Conservation (phyloP, 495 filamentous ascomycete genomes). For the Aspergillus avenaceus region DNA sequence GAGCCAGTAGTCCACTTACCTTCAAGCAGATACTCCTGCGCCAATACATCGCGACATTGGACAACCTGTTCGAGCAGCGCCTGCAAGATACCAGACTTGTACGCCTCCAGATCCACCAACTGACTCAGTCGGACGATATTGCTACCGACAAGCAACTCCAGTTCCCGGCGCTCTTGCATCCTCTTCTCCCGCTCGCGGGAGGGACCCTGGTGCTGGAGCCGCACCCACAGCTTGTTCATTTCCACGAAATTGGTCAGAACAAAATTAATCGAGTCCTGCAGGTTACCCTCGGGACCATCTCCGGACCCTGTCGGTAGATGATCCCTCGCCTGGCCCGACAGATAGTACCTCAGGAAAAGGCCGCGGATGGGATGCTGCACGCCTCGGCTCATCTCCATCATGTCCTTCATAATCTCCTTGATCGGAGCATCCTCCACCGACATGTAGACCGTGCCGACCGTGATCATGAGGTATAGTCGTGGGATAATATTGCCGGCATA, state of each 20-base stretch:
- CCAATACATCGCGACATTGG: constrained; percentile 92
- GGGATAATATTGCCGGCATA: constrained; percentile 99
- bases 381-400: constrained; percentile 99
- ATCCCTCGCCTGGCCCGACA: constrained; percentile 90
- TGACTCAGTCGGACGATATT: constrained; percentile 95
- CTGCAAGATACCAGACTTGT: constrained; percentile 85
- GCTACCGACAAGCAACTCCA: constrained; percentile 91
- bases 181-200: constrained; percentile 89
- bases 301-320: constrained; percentile 73
- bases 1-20: constrained; percentile 36
- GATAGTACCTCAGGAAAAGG: constrained; percentile 91
- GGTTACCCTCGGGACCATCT: constrained; percentile 90
- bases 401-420: constrained; percentile 99
- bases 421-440: constrained; percentile 95
- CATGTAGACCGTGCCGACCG: constrained; percentile 98
- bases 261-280: constrained; percentile 96
- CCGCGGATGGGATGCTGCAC: constrained; percentile 96
- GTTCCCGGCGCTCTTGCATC: constrained; percentile 89
- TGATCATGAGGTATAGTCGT: constrained; percentile 96
- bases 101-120: constrained; percentile 87
- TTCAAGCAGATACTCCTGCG: constrained; percentile 96
- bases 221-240: constrained; percentile 99
- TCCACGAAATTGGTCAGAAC: constrained; percentile 98
- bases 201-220: constrained; percentile 94
- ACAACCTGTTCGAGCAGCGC: constrained; percentile 95